These are phyloP conservation scores for Phytophthora citricola DNA, from an alignment of 352 stramenopile genomes.

Conservation along the genomic window DNA sequence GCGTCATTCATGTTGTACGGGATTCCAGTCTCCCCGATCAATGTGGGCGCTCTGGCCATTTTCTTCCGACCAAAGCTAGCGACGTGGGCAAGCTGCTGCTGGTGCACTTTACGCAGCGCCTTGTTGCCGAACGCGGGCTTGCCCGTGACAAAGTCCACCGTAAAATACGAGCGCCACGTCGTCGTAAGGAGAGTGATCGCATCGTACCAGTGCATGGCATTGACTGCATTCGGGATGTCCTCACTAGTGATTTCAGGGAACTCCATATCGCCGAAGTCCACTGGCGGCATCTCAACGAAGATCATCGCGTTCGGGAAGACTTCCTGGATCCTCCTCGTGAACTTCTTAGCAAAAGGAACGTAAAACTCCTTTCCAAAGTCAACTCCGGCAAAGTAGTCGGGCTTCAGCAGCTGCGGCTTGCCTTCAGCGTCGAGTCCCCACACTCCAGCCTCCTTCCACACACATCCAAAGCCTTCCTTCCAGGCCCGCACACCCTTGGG, in stretches of 20 bases:
- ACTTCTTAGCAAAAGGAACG: constrained; percentile 70
- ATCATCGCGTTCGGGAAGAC: constrained; percentile 68
- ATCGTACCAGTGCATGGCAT: constrained; percentile 93
- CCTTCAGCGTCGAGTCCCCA: constrained; percentile 51
- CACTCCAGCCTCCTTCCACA: constrained; percentile 81
- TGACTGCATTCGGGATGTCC: constrained; percentile 64
- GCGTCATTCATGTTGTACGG: constrained; percentile 63
- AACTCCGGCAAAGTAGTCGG: constrained; percentile 66
- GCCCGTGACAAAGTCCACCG: constrained; percentile 61
- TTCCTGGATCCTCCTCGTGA: constrained; percentile 51
- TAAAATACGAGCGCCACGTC: constrained; percentile 72
- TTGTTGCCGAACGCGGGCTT: constrained; percentile 64
- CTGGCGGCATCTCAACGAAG: constrained; percentile 79
- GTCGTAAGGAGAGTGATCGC: constrained; percentile 82
- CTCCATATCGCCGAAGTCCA: constrained; percentile 57
- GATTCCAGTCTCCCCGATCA: constrained; percentile 70
- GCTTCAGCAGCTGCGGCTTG: constrained; percentile 51
- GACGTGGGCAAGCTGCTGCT: constrained; percentile 63
- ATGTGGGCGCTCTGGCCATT: constrained; percentile 47
- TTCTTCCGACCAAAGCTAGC: constrained; percentile 49
- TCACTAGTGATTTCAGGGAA: constrained; percentile 63
- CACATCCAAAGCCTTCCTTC: constrained; percentile 60
- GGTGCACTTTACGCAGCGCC: constrained; percentile 58
- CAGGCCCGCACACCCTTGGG: constrained; percentile 63
- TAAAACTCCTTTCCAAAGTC: constrained; percentile 82